Base-by-base conservation (phyloP, 106 monocot species). In the Platanthera zijinensis region DNA sequence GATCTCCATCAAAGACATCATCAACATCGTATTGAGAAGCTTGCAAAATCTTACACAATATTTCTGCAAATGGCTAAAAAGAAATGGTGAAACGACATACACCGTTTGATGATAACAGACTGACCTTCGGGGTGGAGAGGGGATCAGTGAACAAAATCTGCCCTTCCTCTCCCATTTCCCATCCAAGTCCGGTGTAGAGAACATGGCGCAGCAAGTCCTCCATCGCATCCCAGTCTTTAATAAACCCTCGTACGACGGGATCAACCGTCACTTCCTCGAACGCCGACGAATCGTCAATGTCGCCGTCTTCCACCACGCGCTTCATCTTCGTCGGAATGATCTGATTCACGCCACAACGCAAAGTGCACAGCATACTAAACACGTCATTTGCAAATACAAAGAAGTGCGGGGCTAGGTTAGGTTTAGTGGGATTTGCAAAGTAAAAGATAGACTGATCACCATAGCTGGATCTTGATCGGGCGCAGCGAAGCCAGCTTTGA, bases 121-220 rank as follows among this genome's bases (percentile, higher is more conserved):
- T 39, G 47, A 93, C 97, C 94, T 99, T 94, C 28, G 97, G 97
- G 13, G 94, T 99, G 28, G 80, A 91, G 39, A 99, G 87, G 17
- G 97, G 97, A 57, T 99, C 97, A 0, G 97, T 89, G 59, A 99
- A 99, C 39, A 99, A 78, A 62, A 99, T 94, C 54, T 92, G 91
- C 48, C 99, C 99, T 81, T 99, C 99, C 7, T 99, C 94, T 48
- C 99, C 99, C 8, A 86, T 80, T 82, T 99, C 99, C 99, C 99
- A 99, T 2, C 94, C 99, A n/a, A 99, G 90, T 57, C 75, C 77
- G 6, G 88, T 84, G 74, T 99, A 99, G 28, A 99, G 77, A 15
- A 94, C 92, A 82, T 99, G 85, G 14, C 74, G 85, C 48, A 99
- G 82, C 82, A 99, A 77, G 59, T 94, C 94, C 79, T 99, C 97